Conservation (phyloP, 495 filamentous ascomycete species). For the Neurospora sp. region DNA sequence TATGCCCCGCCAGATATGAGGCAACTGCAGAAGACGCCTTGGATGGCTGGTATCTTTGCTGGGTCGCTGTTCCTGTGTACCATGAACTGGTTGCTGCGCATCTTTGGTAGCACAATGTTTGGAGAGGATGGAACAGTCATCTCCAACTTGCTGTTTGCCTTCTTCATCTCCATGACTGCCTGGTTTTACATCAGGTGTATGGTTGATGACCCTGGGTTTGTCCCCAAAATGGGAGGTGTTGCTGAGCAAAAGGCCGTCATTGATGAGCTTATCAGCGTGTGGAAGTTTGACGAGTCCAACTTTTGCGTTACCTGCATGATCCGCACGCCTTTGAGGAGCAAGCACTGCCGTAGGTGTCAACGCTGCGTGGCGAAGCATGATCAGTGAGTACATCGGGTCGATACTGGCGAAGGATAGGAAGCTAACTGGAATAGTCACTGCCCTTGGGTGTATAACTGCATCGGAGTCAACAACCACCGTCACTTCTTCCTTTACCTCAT, state of each 20-base stretch:
- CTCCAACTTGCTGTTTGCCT: constrained; percentile 61
- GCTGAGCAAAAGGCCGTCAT: constrained; percentile 81
- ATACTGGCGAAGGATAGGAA: not conserved
- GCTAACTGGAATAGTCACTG: constrained; percentile 63
- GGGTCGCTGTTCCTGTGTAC: constrained; percentile 78
- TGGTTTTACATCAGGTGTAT: constrained; percentile 86
- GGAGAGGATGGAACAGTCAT: constrained; percentile 44
- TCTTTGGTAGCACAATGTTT: constrained; percentile 54
- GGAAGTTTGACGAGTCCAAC: constrained; percentile 88
- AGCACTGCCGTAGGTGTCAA: constrained; percentile 83
- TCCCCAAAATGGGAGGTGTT: constrained; percentile 84
- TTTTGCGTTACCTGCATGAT: constrained; percentile 95
- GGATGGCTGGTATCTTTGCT: constrained; percentile 86
- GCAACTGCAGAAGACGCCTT: constrained; percentile 81
- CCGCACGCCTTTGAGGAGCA: constrained; percentile 79
- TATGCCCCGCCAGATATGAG: constrained; percentile 80
- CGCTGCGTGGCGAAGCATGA: constrained; percentile 95
- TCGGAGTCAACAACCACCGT: constrained; percentile 87
- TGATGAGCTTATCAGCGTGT: constrained; percentile 66
- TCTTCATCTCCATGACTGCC: constrained; percentile 51
- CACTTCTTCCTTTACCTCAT: constrained; percentile 89
- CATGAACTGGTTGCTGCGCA: constrained; percentile 57
- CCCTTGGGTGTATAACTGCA: constrained; percentile 94
- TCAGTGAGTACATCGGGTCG: constrained; percentile 54
- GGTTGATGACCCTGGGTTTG: constrained; percentile 80